Evolutionary conservation across 257 asterid genomes (phyloP), one percentile per base, ranked within the genome.

Genomic region (Rauvolfia tetraphylla): DNA sequence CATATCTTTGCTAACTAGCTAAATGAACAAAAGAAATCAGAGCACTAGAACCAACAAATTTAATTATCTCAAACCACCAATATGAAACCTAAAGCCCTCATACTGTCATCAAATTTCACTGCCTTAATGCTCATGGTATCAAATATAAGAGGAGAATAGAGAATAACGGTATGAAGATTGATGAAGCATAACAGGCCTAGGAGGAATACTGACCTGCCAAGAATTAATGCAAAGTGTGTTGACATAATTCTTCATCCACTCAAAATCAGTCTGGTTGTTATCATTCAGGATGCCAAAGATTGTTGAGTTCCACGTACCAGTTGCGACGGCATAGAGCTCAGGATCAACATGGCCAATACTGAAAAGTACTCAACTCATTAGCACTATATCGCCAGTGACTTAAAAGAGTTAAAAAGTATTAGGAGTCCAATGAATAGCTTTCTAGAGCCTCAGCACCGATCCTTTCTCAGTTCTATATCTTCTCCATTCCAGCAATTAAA

Each of bases 151-250:
- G 36, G 38, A 65, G 4, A 74, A 58, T 59, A 62, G 42, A 27
- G 62, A 23, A n/a, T 18, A 3, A 59, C 0, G 7, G 34, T 27
- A 75, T 22, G 25, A 6, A 51, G 62, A 18, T 25, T 48, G 56
- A 46, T 34, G 25, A 7, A 7, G 23, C 15, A 70, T 57, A 68
- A 33, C 25, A 34, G 41, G 71, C 17, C 39, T 18, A 38, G 34
- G 23, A 71, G 27, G 59, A 71, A 27, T 4, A 79, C 51, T 83
- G 77, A 90, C 98, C 98, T 95, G 99, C 99, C 99, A 95, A 78
- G 98, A 87, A 86, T 95, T 95, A 79, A 95, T 87, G 87, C 99
- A 95, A 69, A 95, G 98, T 39, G 79, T 92, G 83, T 91, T 95
- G 75, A 72, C 91, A 82, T 91, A 95, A 78, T 85, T 79, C 85